These are phyloP conservation scores for Paramecium sexaurelia DNA, from an alignment of 73 alveolate genomes.

Conservation along the genomic window DNA sequence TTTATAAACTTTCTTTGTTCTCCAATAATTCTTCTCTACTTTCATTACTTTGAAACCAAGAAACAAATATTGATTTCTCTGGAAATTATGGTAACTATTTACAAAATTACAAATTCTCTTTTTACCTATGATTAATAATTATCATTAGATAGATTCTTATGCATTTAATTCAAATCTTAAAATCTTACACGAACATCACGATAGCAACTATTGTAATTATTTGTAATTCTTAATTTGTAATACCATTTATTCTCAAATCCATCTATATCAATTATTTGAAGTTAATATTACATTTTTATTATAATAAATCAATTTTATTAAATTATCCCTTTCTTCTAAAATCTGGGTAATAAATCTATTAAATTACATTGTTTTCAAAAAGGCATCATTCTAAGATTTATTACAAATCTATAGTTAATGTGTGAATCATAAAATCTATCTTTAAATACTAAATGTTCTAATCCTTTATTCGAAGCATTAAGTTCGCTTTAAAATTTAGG, in stretches of 20 bases:
- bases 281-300: neutral
- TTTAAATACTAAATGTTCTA: too few species aligned
- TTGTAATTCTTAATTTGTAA: slow-evolving; percentile 21
- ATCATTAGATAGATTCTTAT: neutral
- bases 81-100: slow-evolving; percentile 33
- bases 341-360: neutral
- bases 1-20: neutral
- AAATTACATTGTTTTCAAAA: too few species aligned
- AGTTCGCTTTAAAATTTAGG: too few species aligned
- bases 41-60: neutral
- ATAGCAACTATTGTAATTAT: neutral
- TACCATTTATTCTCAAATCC: slow-evolving; percentile 22
- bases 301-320: neutral
- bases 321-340: neutral
- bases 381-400: too few species aligned
- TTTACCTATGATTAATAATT: neutral
- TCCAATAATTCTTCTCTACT: neutral
- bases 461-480: too few species aligned
- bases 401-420: too few species aligned
- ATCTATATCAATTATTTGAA: neutral
- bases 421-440: too few species aligned
- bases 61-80: slow-evolving; percentile 4
- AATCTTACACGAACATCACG: slow-evolving; percentile 5
- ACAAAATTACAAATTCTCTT: neutral
- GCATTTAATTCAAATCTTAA: neutral